These are phyloP conservation scores for Solanum tacnaense DNA, from an alignment of 257 asterid genomes.

Conservation along the genomic window DNA sequence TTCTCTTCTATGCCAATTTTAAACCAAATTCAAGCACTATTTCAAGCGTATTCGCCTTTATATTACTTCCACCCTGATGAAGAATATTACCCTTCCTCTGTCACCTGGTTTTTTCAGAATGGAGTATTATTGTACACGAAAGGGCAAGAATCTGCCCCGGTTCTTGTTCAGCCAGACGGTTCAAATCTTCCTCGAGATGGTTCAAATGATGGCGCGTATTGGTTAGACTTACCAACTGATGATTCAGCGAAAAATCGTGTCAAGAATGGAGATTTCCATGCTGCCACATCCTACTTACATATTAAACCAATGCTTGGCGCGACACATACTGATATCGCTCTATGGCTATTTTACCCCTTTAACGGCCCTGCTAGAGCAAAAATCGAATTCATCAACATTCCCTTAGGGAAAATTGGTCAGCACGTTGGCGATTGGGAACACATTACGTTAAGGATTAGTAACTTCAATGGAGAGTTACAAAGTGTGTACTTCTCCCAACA, in stretches of 20 bases:
- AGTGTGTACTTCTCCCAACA: constrained; percentile 56
- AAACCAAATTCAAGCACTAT: constrained; percentile 40
- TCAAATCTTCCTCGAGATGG: constrained; percentile 77
- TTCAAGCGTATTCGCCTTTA: constrained; percentile 41
- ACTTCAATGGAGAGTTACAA: constrained; percentile 56
- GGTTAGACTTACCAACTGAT: constrained; percentile 66
- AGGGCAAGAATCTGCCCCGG: constrained; percentile 52
- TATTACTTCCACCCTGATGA: constrained; percentile 71
- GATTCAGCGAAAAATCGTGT: constrained; percentile 31
- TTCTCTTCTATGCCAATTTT: constrained; percentile 45
- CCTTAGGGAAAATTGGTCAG: constrained; percentile 53
- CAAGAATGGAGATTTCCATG: constrained; percentile 41
- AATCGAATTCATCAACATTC: constrained; percentile 36
- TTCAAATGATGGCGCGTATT: constrained; percentile 48
- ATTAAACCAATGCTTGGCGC: constrained; percentile 70
- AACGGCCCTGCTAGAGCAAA: constrained; percentile 73
- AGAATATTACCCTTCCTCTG: constrained; percentile 54
- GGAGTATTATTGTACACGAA: constrained; percentile 56
- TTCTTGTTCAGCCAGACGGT: constrained; percentile 28
- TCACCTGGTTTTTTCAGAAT: constrained; percentile 59
- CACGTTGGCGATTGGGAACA: constrained; percentile 94
- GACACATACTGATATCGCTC: constrained; percentile 48
- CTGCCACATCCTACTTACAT: constrained; percentile 36
- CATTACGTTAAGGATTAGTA: constrained; percentile 66
- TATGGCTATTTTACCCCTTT: constrained; percentile 78